A percentile compares a stretch with the other conserved stretches of the same genome.
These are phyloP conservation scores for Emericellopsis terricola DNA, from an alignment of 495 filamentous ascomycete species.

Conservation along the genomic window DNA sequence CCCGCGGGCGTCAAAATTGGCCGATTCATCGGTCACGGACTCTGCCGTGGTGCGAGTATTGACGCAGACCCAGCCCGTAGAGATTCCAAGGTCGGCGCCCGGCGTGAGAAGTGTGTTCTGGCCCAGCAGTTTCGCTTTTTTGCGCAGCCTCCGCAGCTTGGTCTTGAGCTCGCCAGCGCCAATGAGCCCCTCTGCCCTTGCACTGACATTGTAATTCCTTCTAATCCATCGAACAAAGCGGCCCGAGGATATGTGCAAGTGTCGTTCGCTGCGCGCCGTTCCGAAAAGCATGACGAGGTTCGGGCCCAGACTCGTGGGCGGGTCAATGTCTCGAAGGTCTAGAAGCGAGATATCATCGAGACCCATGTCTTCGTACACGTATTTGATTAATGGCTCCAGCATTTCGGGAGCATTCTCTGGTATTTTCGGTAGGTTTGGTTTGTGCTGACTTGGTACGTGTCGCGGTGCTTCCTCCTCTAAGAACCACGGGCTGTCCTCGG, in stretches of 20 bases:
- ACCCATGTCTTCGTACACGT: constrained; percentile 63
- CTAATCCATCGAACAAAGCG: constrained; percentile 76
- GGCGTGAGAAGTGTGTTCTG: constrained; percentile 24
- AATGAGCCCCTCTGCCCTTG: constrained; percentile 72
- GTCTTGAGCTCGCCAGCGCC: constrained; percentile 83
- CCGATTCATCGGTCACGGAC: constrained; percentile 21
- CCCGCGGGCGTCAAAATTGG: constrained; percentile 22
- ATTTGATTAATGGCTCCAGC: constrained; percentile 54
- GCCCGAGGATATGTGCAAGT: constrained; percentile 84
- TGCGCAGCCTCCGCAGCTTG: constrained; percentile 63
- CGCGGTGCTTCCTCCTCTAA: constrained; percentile 47
- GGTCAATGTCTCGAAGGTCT: constrained; percentile 71
- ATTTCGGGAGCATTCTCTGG: constrained; percentile 58
- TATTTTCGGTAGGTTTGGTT: constrained; percentile 54
- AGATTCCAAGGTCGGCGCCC: constrained; percentile 57
- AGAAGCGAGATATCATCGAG: constrained; percentile 59
- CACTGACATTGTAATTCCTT: constrained; percentile 44
- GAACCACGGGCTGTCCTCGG: constrained; percentile 57
- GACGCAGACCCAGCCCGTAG: constrained; percentile 90
- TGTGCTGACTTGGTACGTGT: constrained; percentile 34
- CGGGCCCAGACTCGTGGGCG: constrained; percentile 69
- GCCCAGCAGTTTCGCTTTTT: constrained; percentile 56
- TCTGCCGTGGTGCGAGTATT: constrained; percentile 54
- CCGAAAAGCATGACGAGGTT: constrained; percentile 85
- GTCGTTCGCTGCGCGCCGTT: constrained; percentile 83